Conservation (phyloP, 1,284 basidiomycete species). For the Malassezia globosa region DNA sequence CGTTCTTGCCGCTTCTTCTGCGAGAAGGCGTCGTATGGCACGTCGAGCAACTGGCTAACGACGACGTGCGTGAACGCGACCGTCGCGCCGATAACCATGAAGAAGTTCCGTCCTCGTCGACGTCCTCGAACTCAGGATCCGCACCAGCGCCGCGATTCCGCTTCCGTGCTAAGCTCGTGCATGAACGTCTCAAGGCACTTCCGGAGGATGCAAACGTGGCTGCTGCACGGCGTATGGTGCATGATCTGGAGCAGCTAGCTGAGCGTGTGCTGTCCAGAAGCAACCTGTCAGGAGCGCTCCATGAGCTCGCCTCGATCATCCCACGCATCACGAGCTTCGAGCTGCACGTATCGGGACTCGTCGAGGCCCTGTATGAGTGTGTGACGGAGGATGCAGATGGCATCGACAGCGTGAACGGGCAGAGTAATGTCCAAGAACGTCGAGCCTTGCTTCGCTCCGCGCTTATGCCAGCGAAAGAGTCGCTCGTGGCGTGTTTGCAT, state of each 20-base stretch:
- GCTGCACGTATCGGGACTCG: conserved; percentile 78
- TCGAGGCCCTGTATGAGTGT: conserved; percentile 74
- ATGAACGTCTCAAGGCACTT: conserved; percentile 31
- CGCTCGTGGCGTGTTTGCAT: conserved; percentile 30
- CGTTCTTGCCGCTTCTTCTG: conserved; percentile 33
- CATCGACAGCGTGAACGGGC: background rate
- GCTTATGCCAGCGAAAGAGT: conserved; percentile 20
- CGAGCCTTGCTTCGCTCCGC: conserved; percentile 14
- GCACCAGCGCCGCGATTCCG: no score
- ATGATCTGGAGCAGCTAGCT: conserved; percentile 49
- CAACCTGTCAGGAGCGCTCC: conserved; percentile 52
- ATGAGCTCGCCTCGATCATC: conserved; percentile 67
- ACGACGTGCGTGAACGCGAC: no score
- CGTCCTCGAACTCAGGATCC: no score
- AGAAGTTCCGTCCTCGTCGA: conserved; percentile 23
- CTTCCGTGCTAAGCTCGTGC: conserved; percentile 30
- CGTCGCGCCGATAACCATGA: no score
- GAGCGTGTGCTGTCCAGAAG: conserved; percentile 20
- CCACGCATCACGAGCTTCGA: conserved; percentile 73
- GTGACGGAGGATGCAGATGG: conserved; percentile 53
- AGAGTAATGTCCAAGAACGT: background rate
- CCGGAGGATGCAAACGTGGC: background rate
- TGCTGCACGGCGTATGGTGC: background rate
- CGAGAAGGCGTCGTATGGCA: conserved; percentile 44
- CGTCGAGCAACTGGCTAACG: conserved; percentile 36